Percentiles rank a stretch among this genome's conserved stretches.
Evolutionary conservation across 805 yeast genomes (phyloP).

Genomic region (Lachancea lanzarotensis): DNA sequence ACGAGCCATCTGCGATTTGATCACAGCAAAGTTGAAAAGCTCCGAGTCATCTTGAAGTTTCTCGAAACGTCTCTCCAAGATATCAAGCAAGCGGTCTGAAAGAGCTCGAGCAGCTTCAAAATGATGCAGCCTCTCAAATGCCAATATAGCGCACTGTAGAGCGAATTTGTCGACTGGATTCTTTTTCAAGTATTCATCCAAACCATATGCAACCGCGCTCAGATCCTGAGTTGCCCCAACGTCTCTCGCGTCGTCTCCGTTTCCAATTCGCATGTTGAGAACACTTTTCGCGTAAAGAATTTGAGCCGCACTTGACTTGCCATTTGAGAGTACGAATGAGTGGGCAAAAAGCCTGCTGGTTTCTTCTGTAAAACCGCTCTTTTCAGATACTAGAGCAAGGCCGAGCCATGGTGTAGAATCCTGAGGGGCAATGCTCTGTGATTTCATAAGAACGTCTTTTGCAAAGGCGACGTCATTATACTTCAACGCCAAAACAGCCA

Average conservation of each 20-base stretch:
- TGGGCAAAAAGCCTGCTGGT: constrained; percentile 65
- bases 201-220: constrained; percentile 60
- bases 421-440: constrained; percentile 79
- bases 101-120: constrained; percentile 47
- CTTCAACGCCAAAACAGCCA: constrained; percentile 69
- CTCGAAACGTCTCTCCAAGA: constrained; percentile 54
- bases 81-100: constrained; percentile 40
- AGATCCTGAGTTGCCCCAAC: constrained; percentile 57
- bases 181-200: constrained; percentile 56
- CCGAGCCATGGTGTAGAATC: constrained; percentile 78
- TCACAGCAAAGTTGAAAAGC: constrained; percentile 46
- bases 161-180: constrained; percentile 55
- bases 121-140: constrained; percentile 65
- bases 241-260: constrained; percentile 45
- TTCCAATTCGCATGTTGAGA: constrained; percentile 40
- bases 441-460: constrained; percentile 58
- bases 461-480: constrained; percentile 69
- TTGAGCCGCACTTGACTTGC: constrained; percentile 62
- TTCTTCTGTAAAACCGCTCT: constrained; percentile 41
- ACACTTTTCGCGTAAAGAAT: constrained; percentile 62
- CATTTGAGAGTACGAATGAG: constrained; percentile 71
- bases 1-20: constrained; percentile 69
- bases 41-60: constrained; percentile 42
- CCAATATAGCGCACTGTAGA: constrained; percentile 45
- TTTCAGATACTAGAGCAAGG: constrained; percentile 58